Evolutionary conservation across 2,329 filamentous ascomycete genomes (phyloP).

Genomic region (Fusarium buharicum): DNA sequence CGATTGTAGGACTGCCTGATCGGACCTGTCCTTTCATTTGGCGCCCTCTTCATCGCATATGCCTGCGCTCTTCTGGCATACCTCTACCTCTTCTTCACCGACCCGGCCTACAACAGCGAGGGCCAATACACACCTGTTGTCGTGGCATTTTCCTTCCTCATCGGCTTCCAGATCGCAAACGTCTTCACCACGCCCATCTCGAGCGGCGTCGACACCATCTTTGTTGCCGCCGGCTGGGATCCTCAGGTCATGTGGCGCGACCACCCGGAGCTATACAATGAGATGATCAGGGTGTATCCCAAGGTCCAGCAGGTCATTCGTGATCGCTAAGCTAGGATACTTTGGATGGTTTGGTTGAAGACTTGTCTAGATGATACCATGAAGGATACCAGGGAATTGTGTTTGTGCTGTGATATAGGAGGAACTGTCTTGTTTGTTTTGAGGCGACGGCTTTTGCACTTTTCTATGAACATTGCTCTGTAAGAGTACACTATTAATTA

Average conservation of each 20-base stretch:
- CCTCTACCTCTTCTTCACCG: constrained; percentile 84
- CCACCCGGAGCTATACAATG: constrained; percentile 82
- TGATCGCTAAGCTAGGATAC: constrained; percentile 21
- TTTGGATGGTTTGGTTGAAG: background rate
- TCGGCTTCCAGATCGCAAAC: constrained; percentile 89
- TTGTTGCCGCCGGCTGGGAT: constrained; percentile 79
- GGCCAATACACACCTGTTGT: constrained; percentile 79
- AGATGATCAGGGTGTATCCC: constrained; percentile 85
- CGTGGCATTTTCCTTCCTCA: constrained; percentile 86
- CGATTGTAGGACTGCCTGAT: constrained; percentile 76
- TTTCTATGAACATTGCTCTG: background rate
- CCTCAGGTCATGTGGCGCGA: constrained; percentile 80
- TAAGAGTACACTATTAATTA: background rate
- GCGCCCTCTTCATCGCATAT: constrained; percentile 84
- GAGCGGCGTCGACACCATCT: constrained; percentile 91
- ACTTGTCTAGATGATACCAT: constrained; percentile 27
- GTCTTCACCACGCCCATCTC: constrained; percentile 89
- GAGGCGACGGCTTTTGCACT: no score
- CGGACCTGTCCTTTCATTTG: constrained; percentile 78
- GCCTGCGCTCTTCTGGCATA: constrained; percentile 84
- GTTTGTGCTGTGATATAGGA: background rate
- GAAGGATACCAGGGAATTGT: constrained; percentile 7
- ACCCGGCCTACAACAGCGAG: constrained; percentile 78
- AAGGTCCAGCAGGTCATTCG: constrained; percentile 81
- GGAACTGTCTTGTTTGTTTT: background rate